These are phyloP conservation scores for Diaporthe eres DNA, from an alignment of 2,329 filamentous ascomycete species.

Conservation along the genomic window DNA sequence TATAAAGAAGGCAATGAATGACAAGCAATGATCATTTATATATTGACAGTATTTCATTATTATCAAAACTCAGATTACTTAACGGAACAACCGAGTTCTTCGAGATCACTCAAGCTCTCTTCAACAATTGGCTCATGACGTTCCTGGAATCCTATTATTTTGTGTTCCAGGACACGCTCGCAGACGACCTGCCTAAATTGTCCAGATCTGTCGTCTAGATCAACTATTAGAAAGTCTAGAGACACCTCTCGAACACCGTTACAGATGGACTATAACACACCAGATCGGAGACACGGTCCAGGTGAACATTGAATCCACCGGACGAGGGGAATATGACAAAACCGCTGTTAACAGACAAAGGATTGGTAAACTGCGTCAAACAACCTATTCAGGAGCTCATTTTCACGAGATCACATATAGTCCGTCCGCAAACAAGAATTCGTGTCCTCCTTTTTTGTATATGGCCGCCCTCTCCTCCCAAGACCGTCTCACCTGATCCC, in stretches of 20 bases:
- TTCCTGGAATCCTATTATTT: no score
- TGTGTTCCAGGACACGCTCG: no score
- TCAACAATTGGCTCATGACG: no score
- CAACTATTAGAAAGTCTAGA: no score
- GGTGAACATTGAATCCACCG: no score
- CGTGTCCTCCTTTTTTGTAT: neutral
- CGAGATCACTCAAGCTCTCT: no score
- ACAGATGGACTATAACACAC: no score
- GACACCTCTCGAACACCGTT: neutral
- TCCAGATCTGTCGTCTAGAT: neutral
- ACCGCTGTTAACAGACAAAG: neutral
- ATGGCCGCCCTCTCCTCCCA: constrained; percentile 2
- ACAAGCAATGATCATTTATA: no score
- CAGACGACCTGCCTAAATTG: neutral
- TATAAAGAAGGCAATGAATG: no score
- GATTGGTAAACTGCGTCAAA: neutral
- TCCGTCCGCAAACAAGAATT: neutral
- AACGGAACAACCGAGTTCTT: no score
- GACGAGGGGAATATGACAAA: neutral
- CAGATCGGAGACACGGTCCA: neutral
- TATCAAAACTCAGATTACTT: no score
- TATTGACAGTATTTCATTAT: no score
- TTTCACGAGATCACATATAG: neutral
- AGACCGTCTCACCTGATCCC: neutral
- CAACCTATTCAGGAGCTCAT: neutral